phyloP scores from a whole-genome alignment of 768 basidiomycete species.

The Pulveroboletus ravenelii region DNA sequence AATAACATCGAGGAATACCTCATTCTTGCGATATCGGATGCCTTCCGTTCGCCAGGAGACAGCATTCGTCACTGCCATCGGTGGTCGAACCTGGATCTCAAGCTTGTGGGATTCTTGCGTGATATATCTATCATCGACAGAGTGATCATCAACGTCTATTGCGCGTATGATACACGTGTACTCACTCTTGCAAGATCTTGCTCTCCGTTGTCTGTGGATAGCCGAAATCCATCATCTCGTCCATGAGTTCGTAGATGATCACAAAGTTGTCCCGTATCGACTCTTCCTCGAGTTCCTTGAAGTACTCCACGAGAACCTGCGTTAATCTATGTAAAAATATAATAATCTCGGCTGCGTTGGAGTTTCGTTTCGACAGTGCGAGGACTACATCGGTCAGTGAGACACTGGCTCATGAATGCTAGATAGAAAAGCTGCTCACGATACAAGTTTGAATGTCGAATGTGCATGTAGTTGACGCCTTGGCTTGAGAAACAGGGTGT shows the following conservation, averaged over 20 bases:
- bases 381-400: slow-evolving; percentile 54
- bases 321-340: slow-evolving; percentile 93
- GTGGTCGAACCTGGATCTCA: slow-evolving; percentile 87
- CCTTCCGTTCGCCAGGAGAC: slow-evolving; percentile 99
- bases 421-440: slow-evolving; percentile 48
- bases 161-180: slow-evolving; percentile 1
- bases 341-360: slow-evolving; percentile 94
- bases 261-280: slow-evolving; percentile 99
- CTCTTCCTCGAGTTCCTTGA: slow-evolving; percentile 99
- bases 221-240: slow-evolving; percentile 99
- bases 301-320: slow-evolving; percentile 94
- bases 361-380: slow-evolving; percentile 91
- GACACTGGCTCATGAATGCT: not conserved
- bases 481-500: slow-evolving; percentile 95
- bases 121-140: slow-evolving; percentile 63
- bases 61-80: slow-evolving; percentile 96
- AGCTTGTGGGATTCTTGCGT: slow-evolving; percentile 98
- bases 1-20: slow-evolving; percentile 97
- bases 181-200: slow-evolving; percentile 96
- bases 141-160: not conserved
- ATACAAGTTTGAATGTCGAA: slow-evolving; percentile 96
- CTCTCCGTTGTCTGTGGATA: slow-evolving; percentile 98
- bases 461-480: slow-evolving; percentile 98
- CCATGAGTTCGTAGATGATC: slow-evolving; percentile 97
- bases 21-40: slow-evolving; percentile 96